phyloP scores from a whole-genome alignment of 768 basidiomycete genomes.

The Asterophora parasitica region DNA sequence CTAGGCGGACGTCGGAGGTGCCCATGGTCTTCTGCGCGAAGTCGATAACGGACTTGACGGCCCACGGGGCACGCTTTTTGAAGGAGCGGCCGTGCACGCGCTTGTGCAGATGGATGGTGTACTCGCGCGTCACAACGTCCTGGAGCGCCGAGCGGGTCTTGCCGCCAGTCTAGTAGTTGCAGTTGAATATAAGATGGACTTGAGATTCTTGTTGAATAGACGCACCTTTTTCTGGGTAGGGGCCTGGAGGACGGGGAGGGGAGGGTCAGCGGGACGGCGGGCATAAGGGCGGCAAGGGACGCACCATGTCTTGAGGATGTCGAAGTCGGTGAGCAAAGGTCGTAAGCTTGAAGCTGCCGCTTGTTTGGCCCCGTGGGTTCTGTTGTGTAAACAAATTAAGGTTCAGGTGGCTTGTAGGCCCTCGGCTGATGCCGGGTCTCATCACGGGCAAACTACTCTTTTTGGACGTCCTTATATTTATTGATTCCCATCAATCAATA shows the following conservation, averaged over 20 bases:
- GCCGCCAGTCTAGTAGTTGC: slow-evolving; percentile 51
- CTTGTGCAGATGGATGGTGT: slow-evolving; percentile 98
- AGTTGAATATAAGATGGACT: neutral
- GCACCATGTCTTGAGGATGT: slow-evolving; percentile 70
- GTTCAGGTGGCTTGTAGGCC: slow-evolving; percentile 54
- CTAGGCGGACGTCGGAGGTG: slow-evolving; percentile 87
- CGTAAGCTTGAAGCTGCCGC: slow-evolving; percentile 19
- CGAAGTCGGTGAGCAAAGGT: slow-evolving; percentile 48
- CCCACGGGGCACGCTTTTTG: slow-evolving; percentile 97
- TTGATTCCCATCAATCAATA: neutral
- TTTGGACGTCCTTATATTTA: too few species aligned
- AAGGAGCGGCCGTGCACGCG: slow-evolving; percentile 87
- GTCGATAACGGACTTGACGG: slow-evolving; percentile 88
- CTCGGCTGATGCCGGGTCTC: slow-evolving; percentile 29
- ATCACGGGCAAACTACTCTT: neutral
- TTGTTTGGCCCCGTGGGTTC: slow-evolving; percentile 33
- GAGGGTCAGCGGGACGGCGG: slow-evolving; percentile 6
- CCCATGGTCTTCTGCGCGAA: slow-evolving; percentile 97
- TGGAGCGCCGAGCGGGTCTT: slow-evolving; percentile 95
- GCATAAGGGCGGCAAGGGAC: slow-evolving; percentile 18
- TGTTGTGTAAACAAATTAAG: slow-evolving; percentile 46
- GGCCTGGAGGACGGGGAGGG: slow-evolving; percentile 31
- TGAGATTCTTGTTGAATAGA: neutral
- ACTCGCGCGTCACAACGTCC: slow-evolving; percentile 97
- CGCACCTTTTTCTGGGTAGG: slow-evolving; percentile 56